These are phyloP conservation scores for Vaccinium myrtillus DNA, from an alignment of 148 eudicot species.

Conservation along the genomic window DNA sequence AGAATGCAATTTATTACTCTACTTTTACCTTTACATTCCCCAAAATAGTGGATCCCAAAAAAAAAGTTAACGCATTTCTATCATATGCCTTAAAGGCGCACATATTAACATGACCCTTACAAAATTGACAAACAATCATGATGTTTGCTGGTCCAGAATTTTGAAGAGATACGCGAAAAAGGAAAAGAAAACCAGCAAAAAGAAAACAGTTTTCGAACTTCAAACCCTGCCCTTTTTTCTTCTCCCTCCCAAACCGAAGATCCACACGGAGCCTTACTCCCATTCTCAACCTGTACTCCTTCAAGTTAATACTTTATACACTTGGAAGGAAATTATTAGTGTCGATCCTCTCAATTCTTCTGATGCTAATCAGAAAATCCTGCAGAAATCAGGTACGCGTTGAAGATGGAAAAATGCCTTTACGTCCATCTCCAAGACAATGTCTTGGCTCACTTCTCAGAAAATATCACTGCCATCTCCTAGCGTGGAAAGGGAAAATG, in stretches of 20 bases:
- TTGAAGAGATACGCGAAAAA: background rate
- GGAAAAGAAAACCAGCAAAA: background rate
- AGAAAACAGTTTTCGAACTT: background rate
- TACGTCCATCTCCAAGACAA: background rate
- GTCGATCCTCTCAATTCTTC: background rate
- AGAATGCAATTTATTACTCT: no score
- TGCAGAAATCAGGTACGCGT: background rate
- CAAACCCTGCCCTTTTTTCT: background rate
- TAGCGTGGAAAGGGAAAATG: constrained; percentile 77
- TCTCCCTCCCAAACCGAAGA: background rate
- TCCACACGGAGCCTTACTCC: background rate
- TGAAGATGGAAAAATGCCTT: background rate
- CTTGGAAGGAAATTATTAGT: background rate
- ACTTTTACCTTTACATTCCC: no score
- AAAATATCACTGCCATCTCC: constrained; percentile 65
- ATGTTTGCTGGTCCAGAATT: background rate
- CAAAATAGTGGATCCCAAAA: no score
- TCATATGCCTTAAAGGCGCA: no score
- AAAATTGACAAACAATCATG: background rate
- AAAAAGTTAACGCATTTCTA: no score
- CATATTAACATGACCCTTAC: background rate
- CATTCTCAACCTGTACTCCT: background rate
- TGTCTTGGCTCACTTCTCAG: constrained; percentile 26
- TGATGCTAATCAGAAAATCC: constrained; percentile 7
- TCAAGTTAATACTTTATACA: background rate